Percentiles rank a stretch among this genome's conserved stretches.
These are phyloP conservation scores for Globisporangium cystogenes DNA, from an alignment of 352 stramenopile species.

Conservation along the genomic window DNA sequence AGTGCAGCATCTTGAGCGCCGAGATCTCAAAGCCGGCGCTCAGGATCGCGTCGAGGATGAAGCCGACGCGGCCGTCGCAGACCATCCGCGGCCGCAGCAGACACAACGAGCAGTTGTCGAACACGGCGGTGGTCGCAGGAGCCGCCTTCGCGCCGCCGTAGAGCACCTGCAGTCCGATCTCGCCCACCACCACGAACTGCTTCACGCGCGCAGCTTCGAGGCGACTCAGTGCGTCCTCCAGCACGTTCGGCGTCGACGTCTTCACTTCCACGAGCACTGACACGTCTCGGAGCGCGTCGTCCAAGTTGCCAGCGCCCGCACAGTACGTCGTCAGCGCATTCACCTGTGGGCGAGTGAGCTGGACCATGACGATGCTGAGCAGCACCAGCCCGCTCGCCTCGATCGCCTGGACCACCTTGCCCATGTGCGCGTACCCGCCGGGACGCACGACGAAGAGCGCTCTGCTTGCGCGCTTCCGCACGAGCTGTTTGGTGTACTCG, in stretches of 20 bases:
- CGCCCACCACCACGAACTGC: conserved; percentile 15
- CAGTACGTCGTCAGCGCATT: conserved; percentile 6
- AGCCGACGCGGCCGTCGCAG: conserved; percentile 51
- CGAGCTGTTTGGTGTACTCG: conserved; percentile 40
- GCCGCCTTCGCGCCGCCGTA: not conserved
- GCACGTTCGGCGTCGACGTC: conserved; percentile 16
- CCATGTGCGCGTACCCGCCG: conserved; percentile 40
- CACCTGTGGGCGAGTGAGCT: conserved; percentile 36
- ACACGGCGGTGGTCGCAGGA: conserved; percentile 39
- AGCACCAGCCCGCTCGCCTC: conserved; percentile 32
- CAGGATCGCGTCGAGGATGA: conserved; percentile 81
- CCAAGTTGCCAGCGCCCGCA: not conserved
- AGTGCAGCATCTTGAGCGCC: conserved; percentile 77
- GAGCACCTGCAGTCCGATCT: conserved; percentile 17
- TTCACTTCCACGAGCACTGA: conserved; percentile 47
- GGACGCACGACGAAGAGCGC: conserved; percentile 47
- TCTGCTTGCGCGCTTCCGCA: conserved; percentile 29
- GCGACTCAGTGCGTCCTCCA: conserved; percentile 19
- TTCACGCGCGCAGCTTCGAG: conserved; percentile 16
- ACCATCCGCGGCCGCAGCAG: conserved; percentile 55
- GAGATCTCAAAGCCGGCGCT: conserved; percentile 84
- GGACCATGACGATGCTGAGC: conserved; percentile 38
- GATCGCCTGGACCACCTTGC: conserved; percentile 35
- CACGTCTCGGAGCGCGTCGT: conserved; percentile 32
- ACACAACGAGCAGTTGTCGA: conserved; percentile 65